Evolutionary conservation across 1,139 yeast species (phyloP), one percentile per base, ranked within the genome.

Genomic region (Suhomyces chickasaworum): DNA sequence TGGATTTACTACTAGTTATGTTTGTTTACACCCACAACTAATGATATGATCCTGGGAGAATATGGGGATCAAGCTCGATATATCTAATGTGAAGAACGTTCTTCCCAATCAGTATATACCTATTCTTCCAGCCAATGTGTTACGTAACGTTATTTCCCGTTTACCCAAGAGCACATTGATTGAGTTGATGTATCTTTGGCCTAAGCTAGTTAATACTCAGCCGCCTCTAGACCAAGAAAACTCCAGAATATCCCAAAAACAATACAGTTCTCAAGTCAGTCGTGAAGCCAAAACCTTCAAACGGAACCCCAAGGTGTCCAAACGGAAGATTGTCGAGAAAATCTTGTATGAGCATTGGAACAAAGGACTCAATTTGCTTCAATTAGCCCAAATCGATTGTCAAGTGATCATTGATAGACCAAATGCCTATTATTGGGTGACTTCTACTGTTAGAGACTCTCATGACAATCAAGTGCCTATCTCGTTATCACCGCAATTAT

Each of bases 381-480:
- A 88, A 58, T 61, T 83, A 39, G 86, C 95, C 0, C 91, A 86
- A 53, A 66, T 86, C 7, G 95, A 88, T 55, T 79, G 86, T 48
- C 86, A 83, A 54, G 59, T 77, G 38, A 68, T 86, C 34, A 77
- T 85, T 4, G 85, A 83, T 54, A 73, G 76, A 41, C 84, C 88
- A 0, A 65, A 68, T 36, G 52, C 71, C 0, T 77, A 70, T 53
- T 63, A 63, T 20, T 87, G 95, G 91, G 68, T 75, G 3, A 77
- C 78, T 41, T 80, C 88, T 2, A 77, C 81, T 0, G 78, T 83
- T 0, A 64, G 67, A 49, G 76, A 79, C 51, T 59, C 72, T 3
- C 50, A 59, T 13, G 71, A 64, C 2, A 55, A 63, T 13, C 71
- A 67, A 40, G 65, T 63, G 7, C 63, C 73, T 0, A 58, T 77